Percentiles rank a stretch among this genome's conserved stretches.
phyloP scores from a whole-genome alignment of 805 yeast genomes.

The Saccharomycopsis schoenii region DNA sequence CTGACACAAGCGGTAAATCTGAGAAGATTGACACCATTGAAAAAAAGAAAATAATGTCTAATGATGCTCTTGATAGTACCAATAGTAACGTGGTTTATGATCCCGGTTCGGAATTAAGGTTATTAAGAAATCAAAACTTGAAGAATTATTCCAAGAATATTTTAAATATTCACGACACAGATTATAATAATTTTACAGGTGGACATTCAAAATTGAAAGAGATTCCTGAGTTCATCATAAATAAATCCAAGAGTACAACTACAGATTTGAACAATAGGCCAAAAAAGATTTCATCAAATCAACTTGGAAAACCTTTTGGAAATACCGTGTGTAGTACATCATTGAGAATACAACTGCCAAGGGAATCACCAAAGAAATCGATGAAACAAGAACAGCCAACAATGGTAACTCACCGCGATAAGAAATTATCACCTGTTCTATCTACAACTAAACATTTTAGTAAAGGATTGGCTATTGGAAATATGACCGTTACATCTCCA shows the following conservation, averaged over 20 bases:
- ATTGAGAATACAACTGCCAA: background rate
- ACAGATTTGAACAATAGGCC: background rate
- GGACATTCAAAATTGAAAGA: constrained; percentile 15
- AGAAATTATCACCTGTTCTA: background rate
- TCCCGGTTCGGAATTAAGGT: background rate
- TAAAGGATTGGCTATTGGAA: background rate
- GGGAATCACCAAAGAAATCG: background rate
- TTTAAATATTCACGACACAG: constrained; percentile 14
- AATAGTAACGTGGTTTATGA: background rate
- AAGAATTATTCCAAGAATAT: constrained; percentile 14
- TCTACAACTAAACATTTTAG: background rate
- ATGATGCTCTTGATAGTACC: background rate
- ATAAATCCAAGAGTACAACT: background rate
- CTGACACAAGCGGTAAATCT: no score
- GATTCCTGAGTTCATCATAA: constrained; percentile 11
- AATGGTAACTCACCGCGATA: background rate
- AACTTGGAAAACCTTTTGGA: background rate
- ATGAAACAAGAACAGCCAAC: background rate
- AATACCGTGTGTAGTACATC: background rate
- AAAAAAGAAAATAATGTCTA: background rate
- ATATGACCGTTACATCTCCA: background rate
- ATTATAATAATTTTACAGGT: constrained; percentile 14
- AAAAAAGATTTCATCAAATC: background rate
- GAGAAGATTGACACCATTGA: no score
- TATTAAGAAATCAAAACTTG: constrained; percentile 11